Conservation (phyloP, 2,329 filamentous ascomycete genomes). For the Cytospora mali region DNA sequence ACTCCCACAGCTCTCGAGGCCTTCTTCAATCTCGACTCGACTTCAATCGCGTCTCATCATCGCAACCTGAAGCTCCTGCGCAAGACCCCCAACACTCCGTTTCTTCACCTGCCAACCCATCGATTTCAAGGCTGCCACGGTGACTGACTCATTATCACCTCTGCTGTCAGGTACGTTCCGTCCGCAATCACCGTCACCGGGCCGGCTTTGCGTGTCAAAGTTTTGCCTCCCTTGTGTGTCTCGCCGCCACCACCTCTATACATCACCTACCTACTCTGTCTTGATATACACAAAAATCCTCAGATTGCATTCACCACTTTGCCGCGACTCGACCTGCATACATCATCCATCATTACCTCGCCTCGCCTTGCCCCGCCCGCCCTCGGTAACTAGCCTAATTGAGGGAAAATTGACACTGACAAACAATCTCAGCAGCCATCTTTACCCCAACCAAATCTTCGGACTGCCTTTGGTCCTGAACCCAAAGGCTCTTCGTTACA, state of each 20-base stretch:
- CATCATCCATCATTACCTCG: background rate
- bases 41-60: background rate
- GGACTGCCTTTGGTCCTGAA: constrained; percentile 64
- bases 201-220: background rate
- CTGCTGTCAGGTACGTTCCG: background rate
- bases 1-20: too few species aligned
- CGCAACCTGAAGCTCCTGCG: background rate
- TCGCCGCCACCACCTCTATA: background rate
- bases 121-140: background rate
- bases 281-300: background rate
- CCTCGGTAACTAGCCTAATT: background rate
- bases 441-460: background rate
- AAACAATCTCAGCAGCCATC: background rate
- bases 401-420: background rate
- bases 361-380: background rate
- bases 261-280: background rate
- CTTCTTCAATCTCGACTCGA: background rate
- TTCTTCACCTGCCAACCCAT: background rate
- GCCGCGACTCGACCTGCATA: background rate
- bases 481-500: constrained; percentile 64
- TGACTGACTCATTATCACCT: background rate
- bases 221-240: too few species aligned
- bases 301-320: background rate
- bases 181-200: background rate
- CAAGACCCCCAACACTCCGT: background rate